Evolutionary conservation across 148 eudicot genomes (phyloP).

Genomic region (Selenicereus undatus): DNA sequence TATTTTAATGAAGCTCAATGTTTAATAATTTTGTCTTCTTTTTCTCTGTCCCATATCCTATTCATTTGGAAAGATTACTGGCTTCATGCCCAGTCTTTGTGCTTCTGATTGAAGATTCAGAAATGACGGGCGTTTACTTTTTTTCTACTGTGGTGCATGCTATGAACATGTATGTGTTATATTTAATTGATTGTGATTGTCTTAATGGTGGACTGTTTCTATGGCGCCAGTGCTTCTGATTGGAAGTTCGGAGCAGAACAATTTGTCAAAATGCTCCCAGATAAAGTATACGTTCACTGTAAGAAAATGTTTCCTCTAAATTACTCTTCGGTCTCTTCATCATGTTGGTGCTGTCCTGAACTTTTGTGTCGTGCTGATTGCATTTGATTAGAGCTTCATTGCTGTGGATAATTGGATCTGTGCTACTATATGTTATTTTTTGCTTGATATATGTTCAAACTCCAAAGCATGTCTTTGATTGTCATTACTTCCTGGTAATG

Average conservation of each 20-base stretch:
- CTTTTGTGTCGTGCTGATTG: neutral
- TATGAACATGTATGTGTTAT: neutral
- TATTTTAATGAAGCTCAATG: neutral
- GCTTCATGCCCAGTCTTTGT: neutral
- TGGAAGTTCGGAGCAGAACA: conserved; percentile 95
- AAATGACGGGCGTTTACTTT: neutral
- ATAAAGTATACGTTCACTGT: conserved; percentile 93
- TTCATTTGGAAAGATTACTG: neutral
- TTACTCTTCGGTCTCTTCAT: too few relatives aligned
- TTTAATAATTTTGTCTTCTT: neutral
- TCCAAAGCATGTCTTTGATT: neutral
- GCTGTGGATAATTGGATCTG: neutral
- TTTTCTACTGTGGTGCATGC: neutral
- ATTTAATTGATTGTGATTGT: neutral
- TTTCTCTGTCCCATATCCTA: neutral
- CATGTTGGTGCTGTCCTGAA: neutral
- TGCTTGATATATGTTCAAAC: neutral
- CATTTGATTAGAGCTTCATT: neutral
- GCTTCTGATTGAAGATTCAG: neutral
- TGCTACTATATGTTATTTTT: neutral
- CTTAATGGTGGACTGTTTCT: conserved; percentile 9
- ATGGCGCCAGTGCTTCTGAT: conserved; percentile 60
- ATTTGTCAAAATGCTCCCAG: conserved; percentile 71
- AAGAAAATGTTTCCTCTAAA: conserved; percentile 33
- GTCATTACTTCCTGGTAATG: neutral